Evolutionary conservation across 1,284 basidiomycete genomes (phyloP), one percentile per base, ranked within the genome.

Genomic region (Marasmius oreades): DNA sequence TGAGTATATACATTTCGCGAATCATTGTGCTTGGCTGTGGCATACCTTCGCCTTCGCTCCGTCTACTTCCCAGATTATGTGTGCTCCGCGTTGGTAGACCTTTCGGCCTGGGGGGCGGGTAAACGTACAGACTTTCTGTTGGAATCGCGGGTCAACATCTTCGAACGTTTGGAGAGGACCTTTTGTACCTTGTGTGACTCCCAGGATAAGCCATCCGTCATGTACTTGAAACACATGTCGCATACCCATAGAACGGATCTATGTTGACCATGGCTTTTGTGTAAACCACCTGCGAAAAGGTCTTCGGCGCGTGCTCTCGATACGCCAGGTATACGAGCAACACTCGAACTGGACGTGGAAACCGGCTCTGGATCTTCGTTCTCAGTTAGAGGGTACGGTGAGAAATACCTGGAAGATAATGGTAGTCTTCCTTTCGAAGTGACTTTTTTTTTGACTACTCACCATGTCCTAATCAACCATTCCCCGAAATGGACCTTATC

Each of bases 191-290:
- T 76, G 69, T 97, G 94, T 47, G 82, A 65, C 59, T 92, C 87
- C 82, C 89, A 93, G 20, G 78, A 75, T 1, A 75, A 72, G 18
- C 84, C 80, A 42, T 93, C 88, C 2, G 84, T 76, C 88, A 95
- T 93, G 70, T 98, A 99, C 73, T 97, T 98, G 85, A 98, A 97
- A 75, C 96, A 99, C 56, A 88, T 82, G 59, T 94, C 89, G 68
- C 94, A 96, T 18, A 96, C 91, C 82, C 86, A 93, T 23, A 94
- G 69, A 33, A 78, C 70, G 8, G 81, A 75, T 51, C 77, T 76
- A 59, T 85, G 85, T 11, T 69, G 62, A 16, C 67, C 69, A 55
- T 77, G 74, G n/a, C 77, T 77, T 45, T 84, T 77, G 14, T 78
- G 75, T 45, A 88, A 71, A 2, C 85, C 82, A 18, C 83, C 84